phyloP scores from a whole-genome alignment of 768 basidiomycete species.

The Collybia sp. region DNA sequence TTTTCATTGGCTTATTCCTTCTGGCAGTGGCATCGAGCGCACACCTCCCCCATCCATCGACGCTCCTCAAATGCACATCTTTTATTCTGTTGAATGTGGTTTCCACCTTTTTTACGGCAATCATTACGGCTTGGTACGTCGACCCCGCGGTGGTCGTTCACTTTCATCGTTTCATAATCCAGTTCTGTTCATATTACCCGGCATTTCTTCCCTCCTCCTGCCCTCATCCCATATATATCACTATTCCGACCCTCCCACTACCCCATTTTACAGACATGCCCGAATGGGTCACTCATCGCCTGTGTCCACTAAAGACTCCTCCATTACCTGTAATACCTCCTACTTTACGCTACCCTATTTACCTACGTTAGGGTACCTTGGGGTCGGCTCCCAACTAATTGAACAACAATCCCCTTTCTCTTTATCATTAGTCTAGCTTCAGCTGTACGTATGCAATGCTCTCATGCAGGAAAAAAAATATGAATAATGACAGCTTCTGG shows the following conservation, averaged over 20 bases:
- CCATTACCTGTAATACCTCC: slow-evolving; percentile 26
- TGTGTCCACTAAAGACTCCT: slow-evolving; percentile 14
- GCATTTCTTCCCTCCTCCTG: slow-evolving; percentile 18
- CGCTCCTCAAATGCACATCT: slow-evolving; percentile 14
- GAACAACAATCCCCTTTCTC: slow-evolving; percentile 12
- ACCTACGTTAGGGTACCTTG: slow-evolving; percentile 9
- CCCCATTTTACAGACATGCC: neutral
- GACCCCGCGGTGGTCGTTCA: slow-evolving; percentile 19
- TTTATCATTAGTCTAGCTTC: slow-evolving; percentile 11
- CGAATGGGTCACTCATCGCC: slow-evolving; percentile 6
- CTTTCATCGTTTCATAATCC: slow-evolving; percentile 13
- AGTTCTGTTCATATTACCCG: slow-evolving; percentile 17
- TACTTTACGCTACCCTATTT: slow-evolving; percentile 20
- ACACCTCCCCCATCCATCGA: slow-evolving; percentile 11
- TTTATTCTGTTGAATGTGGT: slow-evolving; percentile 5
- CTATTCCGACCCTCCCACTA: neutral
- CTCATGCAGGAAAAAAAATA: slow-evolving; percentile 3
- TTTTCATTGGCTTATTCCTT: slow-evolving; percentile 7
- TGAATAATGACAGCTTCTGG: neutral
- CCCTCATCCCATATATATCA: slow-evolving; percentile 13
- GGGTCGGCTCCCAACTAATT: slow-evolving; percentile 16
- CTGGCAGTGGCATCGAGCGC: slow-evolving; percentile 19
- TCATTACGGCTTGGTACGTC: slow-evolving; percentile 18
- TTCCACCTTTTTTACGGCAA: slow-evolving; percentile 12
- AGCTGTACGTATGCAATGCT: slow-evolving; percentile 12